Conservation (phyloP, 257 asterid species). For the Ophiorrhiza pumila region DNA sequence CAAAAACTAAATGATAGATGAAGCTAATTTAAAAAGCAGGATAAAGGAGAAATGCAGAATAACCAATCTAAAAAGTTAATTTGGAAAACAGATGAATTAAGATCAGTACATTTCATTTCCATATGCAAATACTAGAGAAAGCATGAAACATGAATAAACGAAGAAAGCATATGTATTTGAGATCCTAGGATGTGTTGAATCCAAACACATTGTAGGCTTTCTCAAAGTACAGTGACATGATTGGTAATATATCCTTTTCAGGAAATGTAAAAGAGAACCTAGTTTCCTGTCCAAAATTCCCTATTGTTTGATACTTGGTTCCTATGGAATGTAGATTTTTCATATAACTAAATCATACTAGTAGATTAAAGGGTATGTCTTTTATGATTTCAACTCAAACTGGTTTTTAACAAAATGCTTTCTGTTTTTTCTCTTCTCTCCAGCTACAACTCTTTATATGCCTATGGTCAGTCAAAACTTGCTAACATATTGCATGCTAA, state of each 20-base stretch:
- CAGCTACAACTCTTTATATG: slow-evolving; percentile 48
- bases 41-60: neutral
- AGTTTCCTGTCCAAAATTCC: too few species aligned
- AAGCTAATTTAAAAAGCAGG: neutral
- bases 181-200: neutral
- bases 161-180: neutral
- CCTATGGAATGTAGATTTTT: neutral
- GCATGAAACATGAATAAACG: neutral
- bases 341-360: neutral
- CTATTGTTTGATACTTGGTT: neutral
- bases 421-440: slow-evolving; percentile 11
- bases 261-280: neutral
- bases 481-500: slow-evolving; percentile 71
- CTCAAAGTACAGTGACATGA: neutral
- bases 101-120: neutral
- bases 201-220: neutral
- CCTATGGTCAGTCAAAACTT: slow-evolving; percentile 84
- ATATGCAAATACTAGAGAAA: neutral
- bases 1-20: neutral
- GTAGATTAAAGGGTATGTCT: neutral
- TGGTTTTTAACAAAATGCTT: neutral
- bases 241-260: neutral
- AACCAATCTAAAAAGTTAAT: neutral
- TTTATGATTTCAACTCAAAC: neutral
- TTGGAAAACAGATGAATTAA: neutral